These are phyloP conservation scores for Polychytrium aggregatum DNA, from an alignment of 192 early-diverging fungal species.

Conservation along the genomic window DNA sequence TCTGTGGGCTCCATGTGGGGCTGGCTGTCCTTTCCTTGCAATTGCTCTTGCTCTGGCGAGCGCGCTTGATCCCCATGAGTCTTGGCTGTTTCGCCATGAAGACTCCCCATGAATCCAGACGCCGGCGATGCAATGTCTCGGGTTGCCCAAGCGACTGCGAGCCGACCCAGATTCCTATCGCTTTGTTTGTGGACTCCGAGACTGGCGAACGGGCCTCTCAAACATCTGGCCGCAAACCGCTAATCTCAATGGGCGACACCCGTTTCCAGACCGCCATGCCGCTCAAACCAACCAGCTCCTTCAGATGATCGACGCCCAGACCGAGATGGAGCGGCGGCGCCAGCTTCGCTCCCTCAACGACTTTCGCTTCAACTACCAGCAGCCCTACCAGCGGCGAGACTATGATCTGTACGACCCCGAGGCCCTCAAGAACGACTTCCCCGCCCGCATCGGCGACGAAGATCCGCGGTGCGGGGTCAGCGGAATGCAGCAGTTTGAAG, in stretches of 20 bases:
- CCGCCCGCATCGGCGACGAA: conserved; percentile 30
- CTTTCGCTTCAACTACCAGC: conserved; percentile 30
- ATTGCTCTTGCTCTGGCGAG: too few species aligned
- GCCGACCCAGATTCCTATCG: too few species aligned
- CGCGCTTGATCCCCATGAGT: too few species aligned
- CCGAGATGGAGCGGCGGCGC: conserved; percentile 9
- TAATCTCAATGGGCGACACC: too few species aligned
- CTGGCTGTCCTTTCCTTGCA: too few species aligned
- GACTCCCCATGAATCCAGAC: too few species aligned
- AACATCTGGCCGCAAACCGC: background rate
- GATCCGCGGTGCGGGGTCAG: conserved; percentile 28
- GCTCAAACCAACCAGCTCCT: conserved; percentile 31
- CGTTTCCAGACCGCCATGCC: too few species aligned
- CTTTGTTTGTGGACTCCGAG: too few species aligned
- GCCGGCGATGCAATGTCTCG: too few species aligned
- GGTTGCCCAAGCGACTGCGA: too few species aligned
- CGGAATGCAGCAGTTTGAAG: conserved; percentile 40
- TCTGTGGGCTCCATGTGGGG: too few species aligned
- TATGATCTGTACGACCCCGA: conserved; percentile 45
- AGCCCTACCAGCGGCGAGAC: conserved; percentile 32
- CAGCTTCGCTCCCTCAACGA: conserved; percentile 24
- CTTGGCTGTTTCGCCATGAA: too few species aligned
- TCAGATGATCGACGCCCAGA: conserved; percentile 31
- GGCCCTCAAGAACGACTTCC: conserved; percentile 30
- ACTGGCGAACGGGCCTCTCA: background rate